These are phyloP conservation scores for Penicillium herquei DNA, from an alignment of 495 filamentous ascomycete genomes.

Conservation along the genomic window DNA sequence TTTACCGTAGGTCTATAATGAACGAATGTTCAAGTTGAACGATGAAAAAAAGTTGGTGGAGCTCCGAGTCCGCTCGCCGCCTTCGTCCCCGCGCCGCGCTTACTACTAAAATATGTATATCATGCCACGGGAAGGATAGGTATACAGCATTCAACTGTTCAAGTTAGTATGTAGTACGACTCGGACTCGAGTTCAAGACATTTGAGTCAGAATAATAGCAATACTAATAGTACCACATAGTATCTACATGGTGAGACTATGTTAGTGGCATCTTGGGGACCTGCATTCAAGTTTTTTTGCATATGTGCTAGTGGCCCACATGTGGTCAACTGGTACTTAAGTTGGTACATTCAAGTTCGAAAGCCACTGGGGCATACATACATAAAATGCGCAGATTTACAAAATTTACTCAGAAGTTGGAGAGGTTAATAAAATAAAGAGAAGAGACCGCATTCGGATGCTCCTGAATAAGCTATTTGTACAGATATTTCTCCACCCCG, in stretches of 20 bases:
- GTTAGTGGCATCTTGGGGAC: too few relatives aligned
- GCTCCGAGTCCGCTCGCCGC: slow-evolving; percentile 34
- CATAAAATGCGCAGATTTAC: neutral
- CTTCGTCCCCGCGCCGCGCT: slow-evolving; percentile 28
- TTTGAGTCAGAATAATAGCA: too few relatives aligned
- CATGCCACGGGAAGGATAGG: too few relatives aligned
- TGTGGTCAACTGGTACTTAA: too few relatives aligned
- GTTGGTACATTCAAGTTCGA: too few relatives aligned
- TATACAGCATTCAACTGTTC: too few relatives aligned
- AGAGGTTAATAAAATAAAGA: slow-evolving; percentile 20
- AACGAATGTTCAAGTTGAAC: neutral
- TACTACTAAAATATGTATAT: slow-evolving; percentile 16
- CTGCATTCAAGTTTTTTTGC: too few relatives aligned
- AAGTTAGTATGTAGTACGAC: too few relatives aligned
- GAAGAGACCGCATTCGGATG: slow-evolving; percentile 43
- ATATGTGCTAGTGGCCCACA: too few relatives aligned
- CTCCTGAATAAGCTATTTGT: slow-evolving; percentile 44
- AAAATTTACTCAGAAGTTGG: neutral
- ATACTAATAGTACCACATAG: too few relatives aligned
- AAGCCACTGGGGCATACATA: neutral
- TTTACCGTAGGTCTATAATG: neutral
- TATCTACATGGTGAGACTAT: too few relatives aligned
- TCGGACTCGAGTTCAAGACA: too few relatives aligned
- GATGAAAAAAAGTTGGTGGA: slow-evolving; percentile 18
- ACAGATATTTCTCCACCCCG: slow-evolving; percentile 33